Evolutionary conservation across 352 stramenopile genomes (phyloP), one percentile per base, ranked within the genome.

Genomic region (Phytophthora boehmeriae): DNA sequence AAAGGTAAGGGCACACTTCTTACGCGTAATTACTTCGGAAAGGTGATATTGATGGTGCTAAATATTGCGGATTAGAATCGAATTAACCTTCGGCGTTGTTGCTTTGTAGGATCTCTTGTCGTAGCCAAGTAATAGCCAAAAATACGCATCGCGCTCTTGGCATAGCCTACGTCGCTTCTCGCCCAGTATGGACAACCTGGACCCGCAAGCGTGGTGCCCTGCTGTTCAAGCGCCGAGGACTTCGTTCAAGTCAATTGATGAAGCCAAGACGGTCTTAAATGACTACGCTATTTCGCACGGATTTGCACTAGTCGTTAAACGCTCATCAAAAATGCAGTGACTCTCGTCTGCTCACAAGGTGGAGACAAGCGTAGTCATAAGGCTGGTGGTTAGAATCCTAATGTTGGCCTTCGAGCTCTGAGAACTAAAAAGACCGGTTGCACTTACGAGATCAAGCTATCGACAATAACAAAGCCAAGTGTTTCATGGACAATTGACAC

Each of bases 121-220:
- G 32, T 38, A 38, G 32, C 13, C 13, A 13, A 38, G 13, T 38
- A 38, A 13, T 9, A 42, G 13, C 6, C 19, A 42, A 42, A 42
- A 4, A 20, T 1, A 42, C 13, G 5, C 14, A n/a, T n/a, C n/a
- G n/a, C n/a, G n/a, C n/a, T n/a, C n/a, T n/a, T n/a, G n/a, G n/a
- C n/a, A n/a, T n/a, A n/a, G n/a, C n/a, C n/a, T n/a, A n/a, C n/a
- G n/a, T n/a, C n/a, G n/a, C n/a, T n/a, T n/a, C n/a, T n/a, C n/a
- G n/a, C n/a, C n/a, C n/a, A n/a, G n/a, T n/a, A 42, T 42, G 35
- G 35, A 42, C 35, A 42, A 42, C 35, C 35, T 42, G 10, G 14
- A 13, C 10, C 35, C 35, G 2, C 14, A 19, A 5, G 9, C 6
- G 1, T n/a, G 35, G 35, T 42, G 35, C 35, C 13, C 35, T n/a